Percentiles rank a stretch among this genome's conserved stretches.
phyloP scores from a whole-genome alignment of 148 eudicot genomes.

The Vaccinium vitisidaea region DNA sequence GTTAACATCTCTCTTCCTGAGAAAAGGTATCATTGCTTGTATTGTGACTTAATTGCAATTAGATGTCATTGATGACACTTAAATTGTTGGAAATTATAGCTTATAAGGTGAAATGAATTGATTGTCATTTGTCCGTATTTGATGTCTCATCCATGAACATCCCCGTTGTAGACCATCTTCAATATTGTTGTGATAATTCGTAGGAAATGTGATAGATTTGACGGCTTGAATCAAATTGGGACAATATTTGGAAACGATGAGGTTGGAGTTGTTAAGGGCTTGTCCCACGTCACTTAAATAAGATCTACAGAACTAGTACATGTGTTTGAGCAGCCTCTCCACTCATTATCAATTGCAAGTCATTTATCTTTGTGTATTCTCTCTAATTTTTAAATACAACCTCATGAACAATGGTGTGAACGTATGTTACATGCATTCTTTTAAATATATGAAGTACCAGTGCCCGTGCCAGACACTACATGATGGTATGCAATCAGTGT shows the following conservation, averaged over 20 bases:
- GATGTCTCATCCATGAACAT: not conserved
- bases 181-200: not conserved
- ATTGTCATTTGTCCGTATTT: not conserved
- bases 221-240: not conserved
- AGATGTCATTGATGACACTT: not conserved
- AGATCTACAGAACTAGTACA: not conserved
- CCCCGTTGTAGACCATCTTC: not conserved
- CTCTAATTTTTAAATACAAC: not conserved
- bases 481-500: not conserved
- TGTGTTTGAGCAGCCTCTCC: not conserved
- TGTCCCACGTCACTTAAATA: not conserved
- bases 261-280: not conserved
- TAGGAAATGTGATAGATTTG: not conserved
- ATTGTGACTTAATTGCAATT: not conserved
- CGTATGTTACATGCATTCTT: not conserved
- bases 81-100: not conserved
- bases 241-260: not conserved
- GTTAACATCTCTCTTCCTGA: conserved; percentile 65
- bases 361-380: not conserved
- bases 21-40: conserved; percentile 49
- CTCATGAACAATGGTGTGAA: not conserved
- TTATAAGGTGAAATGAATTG: not conserved
- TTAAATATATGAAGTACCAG: not conserved
- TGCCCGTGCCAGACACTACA: not conserved
- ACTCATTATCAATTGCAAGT: not conserved